Evolutionary conservation across 371 early-diverging fungal species (phyloP).

Genomic region (Apophysomyces trapeziformis): DNA sequence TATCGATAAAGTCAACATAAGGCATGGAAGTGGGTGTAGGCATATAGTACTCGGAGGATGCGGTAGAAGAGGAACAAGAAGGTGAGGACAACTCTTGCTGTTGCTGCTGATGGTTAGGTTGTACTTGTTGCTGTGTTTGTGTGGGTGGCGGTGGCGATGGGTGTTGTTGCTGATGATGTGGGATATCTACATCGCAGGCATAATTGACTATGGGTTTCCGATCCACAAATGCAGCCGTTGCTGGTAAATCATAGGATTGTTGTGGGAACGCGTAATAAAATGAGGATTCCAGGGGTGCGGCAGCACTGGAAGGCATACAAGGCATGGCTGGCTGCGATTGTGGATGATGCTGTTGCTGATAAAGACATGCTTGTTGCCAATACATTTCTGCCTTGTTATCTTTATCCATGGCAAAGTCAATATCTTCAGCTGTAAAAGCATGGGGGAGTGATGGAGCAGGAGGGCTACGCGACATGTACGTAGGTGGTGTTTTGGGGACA

Average conservation of each 20-base stretch:
- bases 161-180: conserved; percentile 11
- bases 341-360: background rate
- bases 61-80: conserved; percentile 1
- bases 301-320: conserved; percentile 14
- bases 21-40: conserved; percentile 8
- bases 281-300: conserved; percentile 10
- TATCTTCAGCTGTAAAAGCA: conserved; percentile 14
- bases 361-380: conserved; percentile 5
- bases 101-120: conserved; percentile 2
- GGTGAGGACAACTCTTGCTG: conserved; percentile 2
- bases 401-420: conserved; percentile 4
- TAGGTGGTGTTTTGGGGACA: conserved; percentile 39
- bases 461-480: conserved; percentile 21
- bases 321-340: conserved; percentile 8
- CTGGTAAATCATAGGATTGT: conserved; percentile 9
- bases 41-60: conserved; percentile 4
- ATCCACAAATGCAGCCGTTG: conserved; percentile 12
- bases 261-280: conserved; percentile 10
- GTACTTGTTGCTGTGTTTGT: conserved; percentile 12
- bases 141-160: background rate
- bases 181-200: conserved; percentile 8
- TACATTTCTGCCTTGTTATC: conserved; percentile 3
- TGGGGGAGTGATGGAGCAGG: conserved; percentile 9
- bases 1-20: conserved; percentile 6
- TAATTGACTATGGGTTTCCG: conserved; percentile 4